A percentile compares a stretch with the other conserved stretches of the same genome.
Conservation (phyloP, 805 yeast species). For the Candida odintsovae region DNA sequence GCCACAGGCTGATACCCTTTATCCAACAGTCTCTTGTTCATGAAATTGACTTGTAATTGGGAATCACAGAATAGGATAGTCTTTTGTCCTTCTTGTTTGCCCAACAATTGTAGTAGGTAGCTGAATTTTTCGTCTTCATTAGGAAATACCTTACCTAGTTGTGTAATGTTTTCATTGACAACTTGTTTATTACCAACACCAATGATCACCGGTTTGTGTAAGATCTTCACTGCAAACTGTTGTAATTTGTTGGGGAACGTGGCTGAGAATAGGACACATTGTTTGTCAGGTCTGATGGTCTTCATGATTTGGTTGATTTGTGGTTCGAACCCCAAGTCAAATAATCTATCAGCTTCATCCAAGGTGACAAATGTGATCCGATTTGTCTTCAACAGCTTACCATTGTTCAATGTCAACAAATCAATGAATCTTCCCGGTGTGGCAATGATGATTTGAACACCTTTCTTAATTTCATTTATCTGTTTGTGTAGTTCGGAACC, state of each 20-base stretch:
- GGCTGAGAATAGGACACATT: slow-evolving; percentile 88
- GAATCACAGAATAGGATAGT: slow-evolving; percentile 81
- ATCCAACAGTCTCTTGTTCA: slow-evolving; percentile 47
- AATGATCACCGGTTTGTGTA: slow-evolving; percentile 65
- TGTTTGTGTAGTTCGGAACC: slow-evolving; percentile 82
- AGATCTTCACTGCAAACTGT: slow-evolving; percentile 57
- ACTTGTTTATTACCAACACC: slow-evolving; percentile 74
- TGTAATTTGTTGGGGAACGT: slow-evolving; percentile 86
- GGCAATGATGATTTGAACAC: slow-evolving; percentile 78
- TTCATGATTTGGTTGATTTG: slow-evolving; percentile 78
- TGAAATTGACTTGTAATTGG: slow-evolving; percentile 77
- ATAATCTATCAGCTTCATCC: slow-evolving; percentile 96
- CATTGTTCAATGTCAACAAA: slow-evolving; percentile 74
- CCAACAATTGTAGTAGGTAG: slow-evolving; percentile 49
- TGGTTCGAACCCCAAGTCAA: slow-evolving; percentile 96
- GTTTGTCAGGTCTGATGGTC: slow-evolving; percentile 78
- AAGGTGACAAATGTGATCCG: slow-evolving; percentile 78
- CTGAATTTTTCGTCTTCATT: slow-evolving; percentile 51
- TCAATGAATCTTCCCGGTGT: slow-evolving; percentile 96
- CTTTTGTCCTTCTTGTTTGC: slow-evolving; percentile 40
- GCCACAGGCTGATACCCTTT: slow-evolving; percentile 57
- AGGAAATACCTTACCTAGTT: slow-evolving; percentile 56
- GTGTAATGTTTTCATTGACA: slow-evolving; percentile 77
- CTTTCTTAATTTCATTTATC: slow-evolving; percentile 71
- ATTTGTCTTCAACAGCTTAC: slow-evolving; percentile 57